A percentile compares a stretch with the other conserved stretches of the same genome.
These are phyloP conservation scores for Xylariaceae sp. DNA, from an alignment of 2,329 filamentous ascomycete genomes.

Conservation along the genomic window DNA sequence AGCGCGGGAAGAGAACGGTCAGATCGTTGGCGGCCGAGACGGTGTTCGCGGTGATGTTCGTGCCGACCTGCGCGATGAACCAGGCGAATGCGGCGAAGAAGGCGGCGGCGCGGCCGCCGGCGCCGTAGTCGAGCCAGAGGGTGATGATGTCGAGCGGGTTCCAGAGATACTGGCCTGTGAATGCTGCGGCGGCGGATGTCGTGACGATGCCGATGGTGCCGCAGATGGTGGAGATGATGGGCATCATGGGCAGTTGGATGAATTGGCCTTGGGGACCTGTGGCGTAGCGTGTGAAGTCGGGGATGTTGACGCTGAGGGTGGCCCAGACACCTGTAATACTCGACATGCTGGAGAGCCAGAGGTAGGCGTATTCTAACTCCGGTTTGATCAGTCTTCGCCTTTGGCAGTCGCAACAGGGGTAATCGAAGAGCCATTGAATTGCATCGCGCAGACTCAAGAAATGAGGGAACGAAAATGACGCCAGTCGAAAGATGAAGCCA, in stretches of 20 bases:
- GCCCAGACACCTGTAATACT: conserved; percentile 41
- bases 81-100: conserved; percentile 48
- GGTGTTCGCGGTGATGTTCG: conserved; percentile 53
- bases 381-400: not conserved
- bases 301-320: conserved; percentile 44
- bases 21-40: conserved; percentile 53
- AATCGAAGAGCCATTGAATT: too few species aligned
- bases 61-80: conserved; percentile 50
- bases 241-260: conserved; percentile 41
- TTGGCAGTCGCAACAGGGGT: too few species aligned
- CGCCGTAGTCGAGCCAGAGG: conserved; percentile 40
- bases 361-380: conserved; percentile 43
- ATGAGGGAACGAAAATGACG: too few species aligned
- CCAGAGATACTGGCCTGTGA: conserved; percentile 48
- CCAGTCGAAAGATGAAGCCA: too few species aligned
- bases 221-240: conserved; percentile 44
- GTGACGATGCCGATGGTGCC: conserved; percentile 53
- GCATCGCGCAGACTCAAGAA: too few species aligned
- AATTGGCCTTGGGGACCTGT: conserved; percentile 35
- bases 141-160: conserved; percentile 44
- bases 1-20: conserved; percentile 48
- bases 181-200: conserved; percentile 48
- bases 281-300: conserved; percentile 50
- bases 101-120: conserved; percentile 39
- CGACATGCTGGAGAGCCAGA: conserved; percentile 43